These are phyloP conservation scores for Fusarium sp. DNA, from an alignment of 2,329 filamentous ascomycete genomes.

Conservation along the genomic window DNA sequence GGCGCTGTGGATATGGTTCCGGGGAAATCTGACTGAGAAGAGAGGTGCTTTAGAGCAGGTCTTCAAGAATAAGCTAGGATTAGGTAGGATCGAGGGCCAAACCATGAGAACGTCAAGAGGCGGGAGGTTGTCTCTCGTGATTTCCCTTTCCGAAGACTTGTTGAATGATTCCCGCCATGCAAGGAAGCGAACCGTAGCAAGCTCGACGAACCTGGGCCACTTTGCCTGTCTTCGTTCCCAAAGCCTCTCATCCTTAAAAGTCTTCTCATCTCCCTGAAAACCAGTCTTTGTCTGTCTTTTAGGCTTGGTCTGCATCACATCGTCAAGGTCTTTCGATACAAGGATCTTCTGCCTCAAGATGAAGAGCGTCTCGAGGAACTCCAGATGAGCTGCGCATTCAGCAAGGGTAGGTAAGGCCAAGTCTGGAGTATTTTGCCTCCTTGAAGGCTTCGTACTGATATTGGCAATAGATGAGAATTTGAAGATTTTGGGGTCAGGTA, in stretches of 20 bases:
- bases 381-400: slow-evolving; percentile 61
- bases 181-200: slow-evolving; percentile 47
- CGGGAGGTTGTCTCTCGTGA: slow-evolving; percentile 31
- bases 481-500: slow-evolving; percentile 10
- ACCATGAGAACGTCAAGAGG: slow-evolving; percentile 53
- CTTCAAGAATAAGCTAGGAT: slow-evolving; percentile 44
- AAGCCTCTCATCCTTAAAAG: slow-evolving; percentile 36
- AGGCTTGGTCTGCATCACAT: slow-evolving; percentile 33
- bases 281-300: slow-evolving; percentile 30
- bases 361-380: slow-evolving; percentile 69
- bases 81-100: slow-evolving; percentile 54
- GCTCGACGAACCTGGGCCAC: slow-evolving; percentile 46
- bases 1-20: slow-evolving; percentile 33
- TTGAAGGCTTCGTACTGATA: rapidly evolving
- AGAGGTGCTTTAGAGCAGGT: slow-evolving; percentile 26
- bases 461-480: not conserved
- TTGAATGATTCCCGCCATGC: slow-evolving; percentile 37
- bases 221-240: slow-evolving; percentile 39
- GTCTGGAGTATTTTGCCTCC: rapidly evolving
- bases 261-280: slow-evolving; percentile 31
- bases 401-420: slow-evolving; percentile 3
- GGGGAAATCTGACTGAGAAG: slow-evolving; percentile 38
- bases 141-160: not conserved
- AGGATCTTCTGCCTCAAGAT: slow-evolving; percentile 58
- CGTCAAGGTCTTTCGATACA: slow-evolving; percentile 35